These are phyloP conservation scores for Platanthera zijinensis DNA, from an alignment of 106 monocot species.

Conservation along the genomic window DNA sequence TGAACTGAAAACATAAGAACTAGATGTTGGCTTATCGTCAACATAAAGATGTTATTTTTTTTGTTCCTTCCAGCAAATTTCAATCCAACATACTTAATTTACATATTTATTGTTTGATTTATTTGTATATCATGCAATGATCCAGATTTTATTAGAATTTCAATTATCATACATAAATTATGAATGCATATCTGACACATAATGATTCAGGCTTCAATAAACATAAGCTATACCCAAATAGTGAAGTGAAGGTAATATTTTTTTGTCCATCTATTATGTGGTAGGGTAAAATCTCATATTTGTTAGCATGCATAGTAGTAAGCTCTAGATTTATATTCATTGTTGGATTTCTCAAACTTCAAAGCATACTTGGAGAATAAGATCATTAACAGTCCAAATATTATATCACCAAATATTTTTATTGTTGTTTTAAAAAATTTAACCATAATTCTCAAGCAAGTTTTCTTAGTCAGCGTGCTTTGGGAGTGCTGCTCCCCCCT, in stretches of 20 bases:
- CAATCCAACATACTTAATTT: not conserved
- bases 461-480: too few relatives aligned
- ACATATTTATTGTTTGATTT: not conserved
- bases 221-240: not conserved
- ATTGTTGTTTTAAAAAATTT: too few relatives aligned
- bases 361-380: not conserved
- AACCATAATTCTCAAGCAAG: too few relatives aligned
- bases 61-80: not conserved
- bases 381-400: not conserved
- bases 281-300: not conserved
- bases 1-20: not conserved
- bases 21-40: not conserved
- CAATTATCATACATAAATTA: not conserved
- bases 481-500: too few relatives aligned
- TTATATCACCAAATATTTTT: too few relatives aligned
- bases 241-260: not conserved
- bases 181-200: not conserved
- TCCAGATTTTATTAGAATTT: not conserved
- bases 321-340: not conserved
- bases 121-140: not conserved
- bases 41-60: not conserved
- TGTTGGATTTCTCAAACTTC: not conserved
- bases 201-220: not conserved
- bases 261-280: not conserved
- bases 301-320: not conserved